Evolutionary conservation across 2,329 filamentous ascomycete species (phyloP), one percentile per base, ranked within the genome.

Genomic region (Clonostachys chloroleuca): DNA sequence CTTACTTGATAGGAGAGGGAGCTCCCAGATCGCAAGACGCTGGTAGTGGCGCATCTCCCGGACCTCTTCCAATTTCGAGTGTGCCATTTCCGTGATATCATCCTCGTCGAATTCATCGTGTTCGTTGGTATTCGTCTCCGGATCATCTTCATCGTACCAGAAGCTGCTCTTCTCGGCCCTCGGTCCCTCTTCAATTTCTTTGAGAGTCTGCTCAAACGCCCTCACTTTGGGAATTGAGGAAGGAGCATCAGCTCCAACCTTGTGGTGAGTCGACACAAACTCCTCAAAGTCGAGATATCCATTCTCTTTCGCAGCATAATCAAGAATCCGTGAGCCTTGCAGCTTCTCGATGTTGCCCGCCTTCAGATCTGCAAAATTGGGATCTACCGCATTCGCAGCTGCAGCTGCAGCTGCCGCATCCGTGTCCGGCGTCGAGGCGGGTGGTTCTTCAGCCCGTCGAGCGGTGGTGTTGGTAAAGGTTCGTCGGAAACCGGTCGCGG

Each of bases 21-120:
- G 89, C 68, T 99, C 94, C 92, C 94, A 99, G 20, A 91, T 90
- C 42, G 88, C 84, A 56, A 96, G 75, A 45, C 94, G 81, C 43
- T 88, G 85, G 65, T 96, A 96, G 59, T 96, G 84, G 73, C 94
- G 81, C 63, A 92, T 78, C 67, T 97, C 92, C 52, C 92, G 80
- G 59, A 95, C 85, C 65, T 94, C 80, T 58, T 96, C 89, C 56
- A 99, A 72, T 71, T 97, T 91, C 46, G 78, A 84, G 67, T 99
- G 92, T 1, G 84, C 94, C 65, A 90, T 77, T 45, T 82, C 82
- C 49, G 87, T 87, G 50, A 99, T 87, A 63, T 96, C 91, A 60
- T 95, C 87, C 54, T 90, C 86, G 52, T 87, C 79, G 63, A 86
- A 88, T 53, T 84, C 78, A 47, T 83, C 77, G 40, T 70, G 67